A percentile compares a stretch with the other conserved stretches of the same genome.
phyloP scores from a whole-genome alignment of 2,329 filamentous ascomycete species.

The Neonectria magnoliae region DNA sequence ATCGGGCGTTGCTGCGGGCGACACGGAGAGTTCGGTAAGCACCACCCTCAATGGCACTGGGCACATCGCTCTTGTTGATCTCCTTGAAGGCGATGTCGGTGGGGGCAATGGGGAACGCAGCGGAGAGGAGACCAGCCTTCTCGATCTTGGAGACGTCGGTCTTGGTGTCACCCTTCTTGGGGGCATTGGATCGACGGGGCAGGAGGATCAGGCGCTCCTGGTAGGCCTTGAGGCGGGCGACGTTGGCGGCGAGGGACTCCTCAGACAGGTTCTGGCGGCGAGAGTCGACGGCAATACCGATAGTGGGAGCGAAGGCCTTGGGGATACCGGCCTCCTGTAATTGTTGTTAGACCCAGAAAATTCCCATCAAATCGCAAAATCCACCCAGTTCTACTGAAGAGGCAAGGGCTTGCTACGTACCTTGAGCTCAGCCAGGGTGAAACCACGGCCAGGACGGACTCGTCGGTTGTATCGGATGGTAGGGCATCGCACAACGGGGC shows the following conservation, averaged over 20 bases:
- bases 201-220: conserved; percentile 96
- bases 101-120: conserved; percentile 78
- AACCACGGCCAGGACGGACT: conserved; percentile 94
- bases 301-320: conserved; percentile 91
- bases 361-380: conserved; percentile 5
- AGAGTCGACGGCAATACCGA: conserved; percentile 96
- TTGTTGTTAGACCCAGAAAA: conserved; percentile 47
- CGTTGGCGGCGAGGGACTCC: conserved; percentile 94
- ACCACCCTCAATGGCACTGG: conserved; percentile 79
- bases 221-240: conserved; percentile 98
- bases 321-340: conserved; percentile 90
- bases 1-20: conserved; percentile 83
- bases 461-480: conserved; percentile 99
- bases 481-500: conserved; percentile 96
- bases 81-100: conserved; percentile 72
- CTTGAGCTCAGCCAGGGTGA: conserved; percentile 98
- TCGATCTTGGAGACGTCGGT: conserved; percentile 78
- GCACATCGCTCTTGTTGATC: conserved; percentile 85
- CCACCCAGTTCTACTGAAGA: conserved; percentile 3
- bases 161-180: conserved; percentile 92
- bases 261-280: conserved; percentile 97
- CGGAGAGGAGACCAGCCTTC: conserved; percentile 58
- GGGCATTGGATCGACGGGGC: conserved; percentile 92
- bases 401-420: conserved; percentile 61
- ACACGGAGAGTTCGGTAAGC: conserved; percentile 89